A percentile compares a stretch with the other conserved stretches of the same genome.
phyloP scores from a whole-genome alignment of 345 rosid genomes.

The Abelmoschus esculentus region DNA sequence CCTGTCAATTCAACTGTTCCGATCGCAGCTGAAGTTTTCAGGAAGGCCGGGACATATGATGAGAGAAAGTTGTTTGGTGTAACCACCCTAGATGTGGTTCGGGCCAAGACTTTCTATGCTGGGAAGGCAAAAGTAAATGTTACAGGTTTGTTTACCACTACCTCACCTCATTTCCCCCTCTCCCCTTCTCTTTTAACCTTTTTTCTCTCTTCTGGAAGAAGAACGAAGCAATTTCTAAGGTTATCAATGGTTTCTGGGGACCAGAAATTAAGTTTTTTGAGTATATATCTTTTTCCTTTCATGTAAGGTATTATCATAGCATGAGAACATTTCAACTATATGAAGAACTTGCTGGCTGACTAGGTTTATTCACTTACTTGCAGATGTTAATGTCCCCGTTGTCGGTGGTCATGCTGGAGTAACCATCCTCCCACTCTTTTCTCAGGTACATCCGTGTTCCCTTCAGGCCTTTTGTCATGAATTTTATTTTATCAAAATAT shows the following conservation, averaged over 20 bases:
- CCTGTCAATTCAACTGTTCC: slow-evolving; percentile 82
- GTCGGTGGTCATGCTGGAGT: slow-evolving; percentile 78
- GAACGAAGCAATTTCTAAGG: too few relatives aligned
- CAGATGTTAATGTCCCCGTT: slow-evolving; percentile 66
- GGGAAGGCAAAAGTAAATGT: slow-evolving; percentile 57
- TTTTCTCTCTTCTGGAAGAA: not conserved
- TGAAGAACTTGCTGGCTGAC: not conserved
- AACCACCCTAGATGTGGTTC: slow-evolving; percentile 74
- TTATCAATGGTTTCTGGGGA: not conserved
- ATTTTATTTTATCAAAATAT: not conserved
- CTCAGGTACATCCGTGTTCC: slow-evolving; percentile 30
- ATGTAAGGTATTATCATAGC: not conserved
- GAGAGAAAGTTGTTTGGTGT: slow-evolving; percentile 67
- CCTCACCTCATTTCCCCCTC: not conserved
- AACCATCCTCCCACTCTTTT: slow-evolving; percentile 65
- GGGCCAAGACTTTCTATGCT: slow-evolving; percentile 84
- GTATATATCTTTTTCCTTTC: not conserved
- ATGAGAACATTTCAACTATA: not conserved
- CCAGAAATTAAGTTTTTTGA: not conserved
- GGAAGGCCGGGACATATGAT: slow-evolving; percentile 66
- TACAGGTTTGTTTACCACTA: slow-evolving; percentile 36
- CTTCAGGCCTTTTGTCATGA: not conserved
- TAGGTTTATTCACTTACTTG: slow-evolving; percentile 4
- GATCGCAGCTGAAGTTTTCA: slow-evolving; percentile 67
- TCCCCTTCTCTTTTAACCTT: not conserved